Evolutionary conservation across 352 stramenopile species (phyloP).

Genomic region (Globisporangium nunn): DNA sequence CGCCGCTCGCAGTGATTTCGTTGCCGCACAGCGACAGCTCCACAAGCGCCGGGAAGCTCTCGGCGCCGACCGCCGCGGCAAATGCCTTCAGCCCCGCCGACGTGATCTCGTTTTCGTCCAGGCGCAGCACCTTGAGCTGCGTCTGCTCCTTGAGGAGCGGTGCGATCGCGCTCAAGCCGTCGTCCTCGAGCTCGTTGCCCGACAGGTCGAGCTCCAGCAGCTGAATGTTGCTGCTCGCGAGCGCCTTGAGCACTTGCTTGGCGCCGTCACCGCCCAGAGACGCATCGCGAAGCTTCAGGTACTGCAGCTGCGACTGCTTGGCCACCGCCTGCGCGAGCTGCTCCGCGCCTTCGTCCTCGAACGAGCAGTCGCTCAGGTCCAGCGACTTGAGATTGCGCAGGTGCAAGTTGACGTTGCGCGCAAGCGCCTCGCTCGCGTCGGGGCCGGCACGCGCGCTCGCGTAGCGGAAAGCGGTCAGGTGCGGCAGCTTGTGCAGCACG

Average conservation of each 20-base stretch:
- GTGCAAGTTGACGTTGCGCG: slow-evolving; percentile 37
- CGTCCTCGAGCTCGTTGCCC: slow-evolving; percentile 81
- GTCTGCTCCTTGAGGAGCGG: slow-evolving; percentile 49
- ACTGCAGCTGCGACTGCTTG: slow-evolving; percentile 55
- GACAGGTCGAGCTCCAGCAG: slow-evolving; percentile 85
- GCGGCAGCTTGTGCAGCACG: slow-evolving; percentile 39
- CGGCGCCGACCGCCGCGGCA: slow-evolving; percentile 15
- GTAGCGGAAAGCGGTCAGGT: slow-evolving; percentile 55
- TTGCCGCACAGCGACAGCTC: slow-evolving; percentile 62
- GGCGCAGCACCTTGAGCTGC: slow-evolving; percentile 44
- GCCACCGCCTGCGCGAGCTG: slow-evolving; percentile 67
- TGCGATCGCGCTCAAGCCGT: slow-evolving; percentile 56
- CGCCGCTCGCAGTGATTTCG: slow-evolving; percentile 70
- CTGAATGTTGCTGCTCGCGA: slow-evolving; percentile 51
- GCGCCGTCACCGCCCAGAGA: slow-evolving; percentile 79
- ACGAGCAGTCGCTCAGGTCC: slow-evolving; percentile 92
- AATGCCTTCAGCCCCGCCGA: slow-evolving; percentile 44
- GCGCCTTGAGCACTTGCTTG: slow-evolving; percentile 52
- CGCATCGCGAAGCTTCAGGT: slow-evolving; percentile 88
- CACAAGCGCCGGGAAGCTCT: slow-evolving; percentile 29
- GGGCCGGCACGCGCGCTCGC: slow-evolving; percentile 56
- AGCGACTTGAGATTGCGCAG: slow-evolving; percentile 55
- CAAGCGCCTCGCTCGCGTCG: slow-evolving; percentile 43
- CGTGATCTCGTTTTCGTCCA: slow-evolving; percentile 83
- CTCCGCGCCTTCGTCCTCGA: slow-evolving; percentile 65